phyloP scores from a whole-genome alignment of 1,284 basidiomycete genomes.

The Cutaneotrichosporon mucoides region DNA sequence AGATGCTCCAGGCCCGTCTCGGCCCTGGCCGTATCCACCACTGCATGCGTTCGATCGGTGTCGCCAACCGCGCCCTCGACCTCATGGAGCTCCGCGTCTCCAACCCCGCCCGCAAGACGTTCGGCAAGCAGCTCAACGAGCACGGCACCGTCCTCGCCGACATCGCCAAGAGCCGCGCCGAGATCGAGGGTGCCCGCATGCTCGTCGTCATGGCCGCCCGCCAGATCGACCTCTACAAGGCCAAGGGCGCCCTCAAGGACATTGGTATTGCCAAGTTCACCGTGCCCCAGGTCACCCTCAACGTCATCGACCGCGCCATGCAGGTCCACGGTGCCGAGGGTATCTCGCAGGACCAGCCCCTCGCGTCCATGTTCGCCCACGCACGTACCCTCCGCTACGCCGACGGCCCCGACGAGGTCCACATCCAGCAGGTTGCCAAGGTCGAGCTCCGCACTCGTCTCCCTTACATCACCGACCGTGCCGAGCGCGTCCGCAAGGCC shows the following conservation, averaged over 20 bases:
- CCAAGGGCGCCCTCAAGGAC: conserved; percentile 93
- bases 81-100: conserved; percentile 88
- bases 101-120: conserved; percentile 83
- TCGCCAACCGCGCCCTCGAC: conserved; percentile 79
- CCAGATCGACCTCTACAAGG: conserved; percentile 82
- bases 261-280: conserved; percentile 98
- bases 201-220: conserved; percentile 90
- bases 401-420: conserved; percentile 91
- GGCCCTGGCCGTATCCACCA: conserved; percentile 96
- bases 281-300: conserved; percentile 81
- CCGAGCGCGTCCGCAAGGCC: conserved; percentile 7
- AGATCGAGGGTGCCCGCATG: conserved; percentile 81
- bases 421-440: conserved; percentile 90
- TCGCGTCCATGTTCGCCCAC: conserved; percentile 73
- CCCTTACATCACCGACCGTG: conserved; percentile 13
- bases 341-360: conserved; percentile 79
- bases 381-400: conserved; percentile 84
- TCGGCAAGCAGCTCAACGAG: conserved; percentile 84
- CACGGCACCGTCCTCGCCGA: conserved; percentile 88
- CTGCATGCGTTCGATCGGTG: conserved; percentile 95
- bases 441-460: conserved; percentile 61
- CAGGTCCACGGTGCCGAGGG: conserved; percentile 95
- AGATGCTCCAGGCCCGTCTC: conserved; percentile 96
- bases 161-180: conserved; percentile 85
- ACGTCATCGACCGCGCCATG: conserved; percentile 87